phyloP scores from a whole-genome alignment of 2,329 filamentous ascomycete genomes.

The Monilinia fructicola region DNA sequence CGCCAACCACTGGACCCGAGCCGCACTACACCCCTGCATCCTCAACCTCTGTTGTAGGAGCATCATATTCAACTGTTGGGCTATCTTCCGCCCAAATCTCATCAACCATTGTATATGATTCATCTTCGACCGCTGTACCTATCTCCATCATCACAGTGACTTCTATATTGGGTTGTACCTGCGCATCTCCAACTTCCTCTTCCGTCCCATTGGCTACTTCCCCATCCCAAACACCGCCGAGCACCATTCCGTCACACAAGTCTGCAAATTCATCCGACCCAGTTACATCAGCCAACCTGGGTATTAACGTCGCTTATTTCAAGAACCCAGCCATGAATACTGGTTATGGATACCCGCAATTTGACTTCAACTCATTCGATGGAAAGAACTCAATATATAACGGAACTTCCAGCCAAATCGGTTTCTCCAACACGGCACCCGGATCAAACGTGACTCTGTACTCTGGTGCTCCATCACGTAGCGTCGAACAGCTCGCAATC shows the following conservation, averaged over 20 bases:
- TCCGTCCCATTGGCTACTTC: not conserved
- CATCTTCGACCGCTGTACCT: not conserved
- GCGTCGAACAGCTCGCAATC: conserved; percentile 8
- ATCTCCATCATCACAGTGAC: not conserved
- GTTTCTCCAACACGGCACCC: not conserved
- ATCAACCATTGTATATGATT: too few species aligned
- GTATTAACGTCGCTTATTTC: not conserved
- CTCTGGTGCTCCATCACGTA: conserved; percentile 2
- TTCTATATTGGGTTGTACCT: not conserved
- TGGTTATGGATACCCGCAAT: not conserved
- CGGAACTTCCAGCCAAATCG: not conserved
- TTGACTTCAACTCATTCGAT: not conserved
- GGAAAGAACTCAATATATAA: not conserved
- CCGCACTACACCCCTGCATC: too few species aligned
- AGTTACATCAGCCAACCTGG: not conserved
- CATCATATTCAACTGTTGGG: too few species aligned
- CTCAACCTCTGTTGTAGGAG: too few species aligned
- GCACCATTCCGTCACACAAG: not conserved
- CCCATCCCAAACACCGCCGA: not conserved
- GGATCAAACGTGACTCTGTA: not conserved
- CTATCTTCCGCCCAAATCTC: too few species aligned
- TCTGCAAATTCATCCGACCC: not conserved
- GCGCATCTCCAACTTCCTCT: not conserved
- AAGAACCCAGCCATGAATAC: not conserved
- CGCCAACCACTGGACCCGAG: too few species aligned